Base-by-base conservation (phyloP, 2,329 filamentous ascomycete species). In the Cladophialophora immunda region DNA sequence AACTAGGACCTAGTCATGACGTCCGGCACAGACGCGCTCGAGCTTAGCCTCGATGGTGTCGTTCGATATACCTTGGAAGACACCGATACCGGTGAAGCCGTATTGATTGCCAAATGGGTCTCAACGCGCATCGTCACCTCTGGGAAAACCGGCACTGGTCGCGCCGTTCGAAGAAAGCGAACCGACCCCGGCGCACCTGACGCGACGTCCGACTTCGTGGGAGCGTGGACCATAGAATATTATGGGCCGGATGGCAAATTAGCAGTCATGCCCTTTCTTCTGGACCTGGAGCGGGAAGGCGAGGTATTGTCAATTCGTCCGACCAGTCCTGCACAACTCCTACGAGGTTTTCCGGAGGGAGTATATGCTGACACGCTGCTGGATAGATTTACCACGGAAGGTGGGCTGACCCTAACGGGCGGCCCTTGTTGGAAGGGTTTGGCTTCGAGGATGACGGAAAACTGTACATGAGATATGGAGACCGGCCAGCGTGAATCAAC, bases 381-480 rank as follows among this genome's bases (percentile, higher is more conserved):
- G 50, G 9, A 36, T 19, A 53, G 27, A 53, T 53, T 29, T 30
- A 53, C 1, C 50, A 53, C 22, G 50, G 50, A 53, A 53, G 27
- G 27, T 53, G 22, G 50, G 38, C 38, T n/a, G 38, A 41, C 38
- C 38, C 38, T 17, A n/a, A 41, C 15, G 38, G 38, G 17, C 38
- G 38, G 17, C 38, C 38, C n/a, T n/a, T 41, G 38, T n/a, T 41
- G 38, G 38, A 41, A n/a, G 38, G 38, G 7, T 41, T 41, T n/a
- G 38, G 38, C 38, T 41, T 41, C 15, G 38, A 41, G 17, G 38
- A 41, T 17, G 38, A 41, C 38, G 38, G 15, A 27, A 53, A 53
- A 29, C 50, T 53, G 22, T 53, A 53, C 27, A 53, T 27, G 50
- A 30, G 50, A 53, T 53, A 53, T 53, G 27, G 50, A n/a, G 27